Evolutionary conservation across 192 early-diverging fungal genomes (phyloP).

Genomic region (Mortierella alpina): DNA sequence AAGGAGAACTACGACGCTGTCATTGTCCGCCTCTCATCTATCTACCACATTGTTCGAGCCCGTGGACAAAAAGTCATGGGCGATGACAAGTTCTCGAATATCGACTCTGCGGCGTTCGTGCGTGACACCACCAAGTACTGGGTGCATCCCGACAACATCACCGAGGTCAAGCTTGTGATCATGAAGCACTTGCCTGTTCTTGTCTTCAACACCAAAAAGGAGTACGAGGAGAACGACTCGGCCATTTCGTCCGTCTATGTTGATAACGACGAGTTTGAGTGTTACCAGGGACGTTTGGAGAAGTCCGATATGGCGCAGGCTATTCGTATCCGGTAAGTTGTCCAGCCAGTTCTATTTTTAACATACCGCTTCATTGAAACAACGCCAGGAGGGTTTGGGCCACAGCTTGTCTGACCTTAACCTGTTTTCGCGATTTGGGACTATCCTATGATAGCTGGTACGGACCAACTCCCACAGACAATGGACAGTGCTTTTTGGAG

Average conservation of each 20-base stretch:
- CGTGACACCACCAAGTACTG: conserved; percentile 94
- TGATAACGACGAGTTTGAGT: conserved; percentile 90
- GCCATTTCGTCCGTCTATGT: conserved; percentile 95
- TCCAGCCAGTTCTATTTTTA: background rate
- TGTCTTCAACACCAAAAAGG: conserved; percentile 77
- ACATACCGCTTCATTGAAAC: background rate
- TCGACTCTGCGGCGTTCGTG: conserved; percentile 46
- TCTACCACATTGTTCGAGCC: conserved; percentile 69
- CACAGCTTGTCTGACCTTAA: background rate
- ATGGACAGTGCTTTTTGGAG: conserved; percentile 85
- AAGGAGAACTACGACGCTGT: conserved; percentile 88
- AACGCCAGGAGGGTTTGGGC: background rate
- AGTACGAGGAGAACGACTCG: conserved; percentile 77
- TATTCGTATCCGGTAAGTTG: conserved; percentile 79
- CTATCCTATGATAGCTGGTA: conserved; percentile 78
- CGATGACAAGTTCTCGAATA: conserved; percentile 28
- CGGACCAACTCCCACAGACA: conserved; percentile 75
- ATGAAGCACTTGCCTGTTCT: conserved; percentile 92
- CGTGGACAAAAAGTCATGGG: conserved; percentile 45
- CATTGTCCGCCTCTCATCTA: conserved; percentile 83
- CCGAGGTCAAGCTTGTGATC: conserved; percentile 92
- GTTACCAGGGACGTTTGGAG: conserved; percentile 90
- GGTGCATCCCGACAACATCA: conserved; percentile 95
- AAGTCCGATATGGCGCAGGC: conserved; percentile 89
- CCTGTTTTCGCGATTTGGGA: too few relatives aligned